Base-by-base conservation (phyloP, 2,329 filamentous ascomycete genomes). In the Hypoxylon sp. region DNA sequence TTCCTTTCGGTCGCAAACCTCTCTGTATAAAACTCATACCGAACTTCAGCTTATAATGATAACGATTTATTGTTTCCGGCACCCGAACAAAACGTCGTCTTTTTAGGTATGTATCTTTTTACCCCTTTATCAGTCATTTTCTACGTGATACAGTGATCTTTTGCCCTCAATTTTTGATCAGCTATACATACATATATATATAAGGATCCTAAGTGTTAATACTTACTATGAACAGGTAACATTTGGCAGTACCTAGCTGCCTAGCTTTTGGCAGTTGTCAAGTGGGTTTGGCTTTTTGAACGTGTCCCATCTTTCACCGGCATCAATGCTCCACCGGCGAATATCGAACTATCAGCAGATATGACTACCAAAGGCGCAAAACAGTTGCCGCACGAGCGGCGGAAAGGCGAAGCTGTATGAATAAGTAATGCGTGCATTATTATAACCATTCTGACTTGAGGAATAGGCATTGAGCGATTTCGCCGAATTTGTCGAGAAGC, bases 401-500 rank as follows among this genome's bases (percentile, higher is more conserved):
- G 93, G 74, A 94, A 93, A 82, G 94, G 94, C 74, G 94, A 98
- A 83, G 89, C 92, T 68, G 93, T 95, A 87, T 67, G 87, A 10
- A 19, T 4, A 58, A 46, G 3, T 4, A 33, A 48, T 42, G 17
- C 75, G 14, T 48, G 35, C 33, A 26, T 33, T 29, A 33, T 54
- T 14, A 29, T 37, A 42, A 48, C 26, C 37, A 46, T 37, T 31
- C 52, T 55, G 37, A 71, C 31, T 14, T 31, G 55, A n/a, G 31
- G 46, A 9, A 0, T 54, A 87, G 86, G 94, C 95, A 11, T 87
- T 99, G 62, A 96, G 92, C 83, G 96, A 98, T 75, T 99, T 99
- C 79, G 94, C 94, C 80, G 96, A 99, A 77, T 98, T 98, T 77
- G 96, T 98, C 72, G 94, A 98, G 80, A 92, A 94, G 79, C 94